Percentiles rank a stretch among this genome's conserved stretches.
Evolutionary conservation across 2,329 filamentous ascomycete species (phyloP).

Genomic region (Hypoxylon sp.): DNA sequence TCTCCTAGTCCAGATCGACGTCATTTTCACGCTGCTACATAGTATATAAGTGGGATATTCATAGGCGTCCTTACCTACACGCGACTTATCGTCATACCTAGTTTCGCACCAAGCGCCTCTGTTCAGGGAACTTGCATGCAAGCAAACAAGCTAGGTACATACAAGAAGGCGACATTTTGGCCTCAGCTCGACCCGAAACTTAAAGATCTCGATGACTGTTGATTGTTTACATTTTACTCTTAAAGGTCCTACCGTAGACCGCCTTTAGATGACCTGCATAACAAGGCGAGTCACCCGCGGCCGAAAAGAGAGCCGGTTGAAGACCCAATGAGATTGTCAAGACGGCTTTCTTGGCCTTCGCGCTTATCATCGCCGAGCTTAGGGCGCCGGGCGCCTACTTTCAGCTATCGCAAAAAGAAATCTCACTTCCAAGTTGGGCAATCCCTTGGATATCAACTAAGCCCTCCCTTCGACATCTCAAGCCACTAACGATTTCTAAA

Average conservation of each 20-base stretch:
- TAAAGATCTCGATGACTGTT: slow-evolving; percentile 37
- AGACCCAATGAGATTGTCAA: slow-evolving; percentile 35
- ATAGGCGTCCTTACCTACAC: slow-evolving; percentile 19
- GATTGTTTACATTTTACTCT: slow-evolving; percentile 40
- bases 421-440: slow-evolving; percentile 26
- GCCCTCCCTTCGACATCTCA: slow-evolving; percentile 14
- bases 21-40: slow-evolving; percentile 40
- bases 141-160: slow-evolving; percentile 3
- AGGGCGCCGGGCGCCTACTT: slow-evolving; percentile 39
- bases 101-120: slow-evolving; percentile 27
- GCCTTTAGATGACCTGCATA: slow-evolving; percentile 40
- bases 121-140: slow-evolving; percentile 20
- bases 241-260: slow-evolving; percentile 34
- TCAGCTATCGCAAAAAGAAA: slow-evolving; percentile 36
- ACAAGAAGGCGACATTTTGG: slow-evolving; percentile 5
- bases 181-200: slow-evolving; percentile 22
- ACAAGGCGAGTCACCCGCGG: slow-evolving; percentile 30
- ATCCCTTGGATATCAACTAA: slow-evolving; percentile 30
- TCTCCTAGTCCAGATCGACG: slow-evolving; percentile 40
- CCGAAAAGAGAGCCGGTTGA: slow-evolving; percentile 24
- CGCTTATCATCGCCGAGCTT: slow-evolving; percentile 34
- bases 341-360: slow-evolving; percentile 22
- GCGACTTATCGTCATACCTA: slow-evolving; percentile 35
- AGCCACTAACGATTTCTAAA: slow-evolving; percentile 32
- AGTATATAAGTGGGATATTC: slow-evolving; percentile 31